Conservation (phyloP, 345 rosid genomes). For the Rhizophora apiculata region DNA sequence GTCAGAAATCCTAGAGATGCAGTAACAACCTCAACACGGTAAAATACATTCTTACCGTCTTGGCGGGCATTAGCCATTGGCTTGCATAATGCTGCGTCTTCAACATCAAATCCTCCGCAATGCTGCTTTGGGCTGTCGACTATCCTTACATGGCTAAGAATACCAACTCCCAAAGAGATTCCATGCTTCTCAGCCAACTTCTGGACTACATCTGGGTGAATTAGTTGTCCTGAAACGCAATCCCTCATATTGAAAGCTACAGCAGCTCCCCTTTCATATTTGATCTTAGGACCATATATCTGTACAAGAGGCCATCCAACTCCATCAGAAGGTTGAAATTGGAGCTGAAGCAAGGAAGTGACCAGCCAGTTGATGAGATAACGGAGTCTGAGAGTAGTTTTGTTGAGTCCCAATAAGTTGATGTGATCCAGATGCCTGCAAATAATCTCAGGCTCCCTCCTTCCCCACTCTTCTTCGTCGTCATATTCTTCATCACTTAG, state of each 20-base stretch:
- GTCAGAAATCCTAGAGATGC: conserved; percentile 66
- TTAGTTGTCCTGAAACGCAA: conserved; percentile 30
- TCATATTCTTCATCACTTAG: conserved; percentile 49
- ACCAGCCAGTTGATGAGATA: conserved; percentile 85
- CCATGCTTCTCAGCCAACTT: conserved; percentile 61
- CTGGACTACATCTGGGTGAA: conserved; percentile 57
- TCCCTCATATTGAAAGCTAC: conserved; percentile 60
- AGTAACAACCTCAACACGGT: conserved; percentile 59
- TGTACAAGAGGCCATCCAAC: conserved; percentile 48
- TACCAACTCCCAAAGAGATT: conserved; percentile 57
- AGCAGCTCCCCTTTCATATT: conserved; percentile 64
- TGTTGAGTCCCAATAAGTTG: conserved; percentile 71
- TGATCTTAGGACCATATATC: conserved; percentile 70
- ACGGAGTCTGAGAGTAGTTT: conserved; percentile 65
- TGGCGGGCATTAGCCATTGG: conserved; percentile 40
- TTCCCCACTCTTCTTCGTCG: conserved; percentile 62
- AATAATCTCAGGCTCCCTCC: conserved; percentile 70
- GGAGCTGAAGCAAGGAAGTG: conserved; percentile 75
- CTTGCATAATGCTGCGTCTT: conserved; percentile 46
- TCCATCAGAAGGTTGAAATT: conserved; percentile 43
- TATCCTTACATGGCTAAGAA: conserved; percentile 50
- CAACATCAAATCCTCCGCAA: conserved; percentile 35
- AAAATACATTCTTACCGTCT: conserved; percentile 43
- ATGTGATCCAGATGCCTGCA: conserved; percentile 78
- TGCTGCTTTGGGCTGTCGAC: conserved; percentile 51